phyloP scores from a whole-genome alignment of 371 early-diverging fungal genomes.

The Apophysomyces ossiformis region DNA sequence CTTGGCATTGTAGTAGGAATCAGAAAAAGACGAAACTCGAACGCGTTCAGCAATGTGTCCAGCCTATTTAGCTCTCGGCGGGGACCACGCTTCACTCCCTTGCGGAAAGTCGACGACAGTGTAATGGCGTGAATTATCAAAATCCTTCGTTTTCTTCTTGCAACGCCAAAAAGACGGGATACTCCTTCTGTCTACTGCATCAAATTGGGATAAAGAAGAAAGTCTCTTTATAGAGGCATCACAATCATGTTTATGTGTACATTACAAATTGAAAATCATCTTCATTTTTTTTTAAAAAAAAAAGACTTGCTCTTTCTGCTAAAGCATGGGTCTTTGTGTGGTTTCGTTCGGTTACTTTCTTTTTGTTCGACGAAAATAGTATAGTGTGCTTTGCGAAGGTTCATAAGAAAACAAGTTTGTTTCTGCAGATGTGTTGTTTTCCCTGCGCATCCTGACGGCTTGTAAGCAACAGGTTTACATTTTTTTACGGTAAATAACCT shows the following conservation, averaged over 20 bases:
- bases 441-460: neutral
- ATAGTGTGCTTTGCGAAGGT: neutral
- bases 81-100: neutral
- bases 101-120: neutral
- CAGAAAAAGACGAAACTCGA: neutral
- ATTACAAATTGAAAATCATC: neutral
- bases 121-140: neutral
- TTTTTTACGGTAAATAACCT: neutral
- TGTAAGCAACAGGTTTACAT: neutral
- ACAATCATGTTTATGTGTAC: neutral
- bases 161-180: no score
- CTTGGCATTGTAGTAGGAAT: neutral
- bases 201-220: no score
- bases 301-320: neutral
- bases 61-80: neutral
- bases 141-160: no score
- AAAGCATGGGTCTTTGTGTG: neutral
- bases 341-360: neutral
- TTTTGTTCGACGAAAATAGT: slow-evolving; percentile 35
- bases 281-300: neutral
- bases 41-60: neutral
- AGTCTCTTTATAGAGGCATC: no score
- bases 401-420: neutral
- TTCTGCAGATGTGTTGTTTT: neutral
- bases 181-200: no score